A percentile compares a stretch with the other conserved stretches of the same genome.
phyloP scores from a whole-genome alignment of 257 asterid genomes.

The Solanum chilense region DNA sequence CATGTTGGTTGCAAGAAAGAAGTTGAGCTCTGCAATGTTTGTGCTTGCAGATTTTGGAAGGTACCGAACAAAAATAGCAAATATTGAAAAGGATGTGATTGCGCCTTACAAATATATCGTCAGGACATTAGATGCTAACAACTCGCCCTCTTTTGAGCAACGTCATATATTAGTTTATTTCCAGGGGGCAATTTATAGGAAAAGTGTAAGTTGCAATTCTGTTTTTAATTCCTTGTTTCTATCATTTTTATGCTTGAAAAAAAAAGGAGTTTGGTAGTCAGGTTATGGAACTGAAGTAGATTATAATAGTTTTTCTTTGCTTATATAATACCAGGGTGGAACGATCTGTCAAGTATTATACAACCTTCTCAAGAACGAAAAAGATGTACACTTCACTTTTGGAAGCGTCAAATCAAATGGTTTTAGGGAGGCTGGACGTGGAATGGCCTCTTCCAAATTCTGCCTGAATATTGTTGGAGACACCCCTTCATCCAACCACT shows the following conservation, averaged over 20 bases:
- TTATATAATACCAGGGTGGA: constrained; percentile 44
- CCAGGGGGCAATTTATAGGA: constrained; percentile 70
- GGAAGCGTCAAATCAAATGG: constrained; percentile 54
- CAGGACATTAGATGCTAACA: constrained; percentile 16
- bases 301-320: not conserved
- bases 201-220: constrained; percentile 50
- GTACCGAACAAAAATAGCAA: constrained; percentile 40
- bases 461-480: constrained; percentile 80
- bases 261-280: not conserved
- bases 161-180: constrained; percentile 49
- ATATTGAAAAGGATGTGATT: constrained; percentile 63
- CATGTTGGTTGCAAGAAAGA: constrained; percentile 46
- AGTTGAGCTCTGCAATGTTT: constrained; percentile 49
- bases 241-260: not conserved
- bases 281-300: not conserved
- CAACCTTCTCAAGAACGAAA: constrained; percentile 55
- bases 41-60: constrained; percentile 29
- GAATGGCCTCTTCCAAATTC: constrained; percentile 74
- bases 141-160: constrained; percentile 35
- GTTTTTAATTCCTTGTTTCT: not conserved
- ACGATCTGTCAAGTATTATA: constrained; percentile 55
- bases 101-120: constrained; percentile 89
- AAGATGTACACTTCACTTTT: constrained; percentile 45
- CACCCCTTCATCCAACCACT: constrained; percentile 82
- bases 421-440: constrained; percentile 34